Conservation (phyloP, 345 rosid genomes). For the Lumnitzera littorea region DNA sequence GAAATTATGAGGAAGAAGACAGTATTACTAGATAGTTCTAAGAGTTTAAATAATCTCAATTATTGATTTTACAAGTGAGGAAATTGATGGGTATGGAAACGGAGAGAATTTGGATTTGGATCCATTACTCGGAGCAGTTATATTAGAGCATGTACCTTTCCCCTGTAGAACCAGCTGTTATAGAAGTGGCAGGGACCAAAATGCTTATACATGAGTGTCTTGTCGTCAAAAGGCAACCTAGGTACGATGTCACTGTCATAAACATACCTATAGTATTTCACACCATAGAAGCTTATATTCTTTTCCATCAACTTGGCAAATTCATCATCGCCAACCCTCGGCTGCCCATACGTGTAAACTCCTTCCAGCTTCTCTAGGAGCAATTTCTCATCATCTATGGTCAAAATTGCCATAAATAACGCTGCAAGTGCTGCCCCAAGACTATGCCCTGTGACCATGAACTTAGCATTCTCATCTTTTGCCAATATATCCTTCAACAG, state of each 20-base stretch:
- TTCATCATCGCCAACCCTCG: conserved; percentile 50
- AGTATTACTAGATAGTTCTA: no score
- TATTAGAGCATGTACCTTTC: conserved; percentile 26
- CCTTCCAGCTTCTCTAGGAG: conserved; percentile 51
- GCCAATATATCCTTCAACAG: conserved; percentile 22
- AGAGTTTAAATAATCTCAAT: no score
- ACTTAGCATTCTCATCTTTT: conserved; percentile 27
- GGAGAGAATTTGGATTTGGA: no score
- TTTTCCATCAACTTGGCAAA: conserved; percentile 41
- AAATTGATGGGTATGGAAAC: no score
- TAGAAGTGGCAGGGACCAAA: conserved; percentile 57
- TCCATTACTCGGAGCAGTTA: no score
- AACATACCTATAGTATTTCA: conserved; percentile 52
- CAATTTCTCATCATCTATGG: conserved; percentile 32
- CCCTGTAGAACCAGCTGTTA: conserved; percentile 39
- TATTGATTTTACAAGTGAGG: no score
- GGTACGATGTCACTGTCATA: conserved; percentile 51
- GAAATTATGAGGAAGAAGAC: no score
- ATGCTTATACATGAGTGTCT: conserved; percentile 39
- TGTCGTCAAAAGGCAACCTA: conserved; percentile 49
- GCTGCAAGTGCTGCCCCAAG: conserved; percentile 58
- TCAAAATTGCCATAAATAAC: conserved; percentile 42
- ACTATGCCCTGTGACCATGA: conserved; percentile 61
- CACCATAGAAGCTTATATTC: conserved; percentile 16
- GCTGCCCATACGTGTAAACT: conserved; percentile 68